A percentile compares a stretch with the other conserved stretches of the same genome.
phyloP scores from a whole-genome alignment of 257 asterid genomes.

The Forsythia viridissima region DNA sequence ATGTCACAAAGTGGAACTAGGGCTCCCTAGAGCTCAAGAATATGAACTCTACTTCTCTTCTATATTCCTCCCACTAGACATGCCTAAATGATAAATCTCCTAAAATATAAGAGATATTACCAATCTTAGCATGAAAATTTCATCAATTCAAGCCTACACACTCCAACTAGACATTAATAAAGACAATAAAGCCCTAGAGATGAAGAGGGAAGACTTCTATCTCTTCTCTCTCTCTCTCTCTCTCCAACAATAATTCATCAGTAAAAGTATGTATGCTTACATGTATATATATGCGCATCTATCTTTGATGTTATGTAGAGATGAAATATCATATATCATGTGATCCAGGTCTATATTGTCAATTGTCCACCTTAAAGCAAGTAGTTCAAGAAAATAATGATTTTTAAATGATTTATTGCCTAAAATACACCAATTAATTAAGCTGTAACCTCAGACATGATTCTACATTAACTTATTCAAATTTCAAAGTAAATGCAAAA shows the following conservation, averaged over 20 bases:
- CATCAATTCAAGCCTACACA: constrained; percentile 22
- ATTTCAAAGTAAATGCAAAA: constrained; percentile 24
- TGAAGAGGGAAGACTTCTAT: constrained; percentile 42
- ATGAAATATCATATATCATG: constrained; percentile 11
- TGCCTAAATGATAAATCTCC: background rate
- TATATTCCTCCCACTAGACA: constrained; percentile 9
- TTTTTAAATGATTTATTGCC: constrained; percentile 8
- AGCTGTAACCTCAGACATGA: constrained; percentile 22
- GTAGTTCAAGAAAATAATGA: constrained; percentile 36
- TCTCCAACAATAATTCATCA: constrained; percentile 25
- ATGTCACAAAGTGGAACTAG: constrained; percentile 23
- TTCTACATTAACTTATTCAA: constrained; percentile 23
- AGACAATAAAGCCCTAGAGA: constrained; percentile 56
- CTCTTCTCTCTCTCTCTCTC: constrained; percentile 36
- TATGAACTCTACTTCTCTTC: background rate
- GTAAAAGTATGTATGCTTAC: constrained; percentile 22
- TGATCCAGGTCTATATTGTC: constrained; percentile 5
- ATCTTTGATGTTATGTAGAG: constrained; percentile 35
- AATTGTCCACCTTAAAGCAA: constrained; percentile 39
- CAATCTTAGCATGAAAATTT: constrained; percentile 18
- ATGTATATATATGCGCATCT: constrained; percentile 27
- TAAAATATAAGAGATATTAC: background rate
- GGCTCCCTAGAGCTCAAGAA: constrained; percentile 28
- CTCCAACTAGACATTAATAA: constrained; percentile 34
- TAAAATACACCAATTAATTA: background rate